A percentile compares a stretch with the other conserved stretches of the same genome.
phyloP scores from a whole-genome alignment of 225 moss, liverwort and hornwort genomes.

The Ulota crispa region DNA sequence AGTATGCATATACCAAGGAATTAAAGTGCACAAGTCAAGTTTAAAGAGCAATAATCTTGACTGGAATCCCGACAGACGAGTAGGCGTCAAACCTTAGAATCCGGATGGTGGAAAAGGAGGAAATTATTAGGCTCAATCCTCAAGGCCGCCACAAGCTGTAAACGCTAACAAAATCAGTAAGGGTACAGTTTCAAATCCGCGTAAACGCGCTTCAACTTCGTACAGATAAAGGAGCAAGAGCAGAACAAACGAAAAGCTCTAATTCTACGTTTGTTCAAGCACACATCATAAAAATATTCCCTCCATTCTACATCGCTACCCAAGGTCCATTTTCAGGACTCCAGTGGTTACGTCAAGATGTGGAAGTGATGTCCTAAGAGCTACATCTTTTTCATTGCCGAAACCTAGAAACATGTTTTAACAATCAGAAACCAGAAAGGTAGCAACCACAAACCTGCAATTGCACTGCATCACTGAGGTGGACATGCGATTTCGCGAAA shows the following conservation, averaged over 20 bases:
- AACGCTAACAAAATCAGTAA: slow-evolving; percentile 22
- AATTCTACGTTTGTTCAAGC: not conserved
- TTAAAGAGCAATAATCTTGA: not conserved
- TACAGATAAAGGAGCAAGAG: not conserved
- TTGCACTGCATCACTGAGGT: slow-evolving; percentile 67
- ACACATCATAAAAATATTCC: not conserved
- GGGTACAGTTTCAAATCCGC: not conserved
- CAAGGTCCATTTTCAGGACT: slow-evolving; percentile 19
- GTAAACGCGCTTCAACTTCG: not conserved
- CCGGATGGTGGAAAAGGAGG: slow-evolving; percentile 75
- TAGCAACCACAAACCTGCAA: slow-evolving; percentile 57
- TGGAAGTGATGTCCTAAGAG: not conserved
- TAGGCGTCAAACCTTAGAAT: slow-evolving; percentile 64
- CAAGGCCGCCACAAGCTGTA: slow-evolving; percentile 91
- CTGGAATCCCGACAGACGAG: not conserved
- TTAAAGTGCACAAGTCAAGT: not conserved
- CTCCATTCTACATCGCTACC: not conserved
- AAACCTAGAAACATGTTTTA: not conserved
- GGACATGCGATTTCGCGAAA: slow-evolving; percentile 40
- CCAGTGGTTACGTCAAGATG: not conserved
- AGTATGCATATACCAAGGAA: slow-evolving; percentile 7
- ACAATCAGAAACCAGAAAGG: not conserved
- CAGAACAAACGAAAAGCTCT: slow-evolving; percentile 9
- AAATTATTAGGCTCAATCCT: slow-evolving; percentile 72
- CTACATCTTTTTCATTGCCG: not conserved